Percentiles rank a stretch among this genome's conserved stretches.
These are phyloP conservation scores for Coprinellus aureogranulatus DNA, from an alignment of 768 basidiomycete genomes.

Conservation along the genomic window DNA sequence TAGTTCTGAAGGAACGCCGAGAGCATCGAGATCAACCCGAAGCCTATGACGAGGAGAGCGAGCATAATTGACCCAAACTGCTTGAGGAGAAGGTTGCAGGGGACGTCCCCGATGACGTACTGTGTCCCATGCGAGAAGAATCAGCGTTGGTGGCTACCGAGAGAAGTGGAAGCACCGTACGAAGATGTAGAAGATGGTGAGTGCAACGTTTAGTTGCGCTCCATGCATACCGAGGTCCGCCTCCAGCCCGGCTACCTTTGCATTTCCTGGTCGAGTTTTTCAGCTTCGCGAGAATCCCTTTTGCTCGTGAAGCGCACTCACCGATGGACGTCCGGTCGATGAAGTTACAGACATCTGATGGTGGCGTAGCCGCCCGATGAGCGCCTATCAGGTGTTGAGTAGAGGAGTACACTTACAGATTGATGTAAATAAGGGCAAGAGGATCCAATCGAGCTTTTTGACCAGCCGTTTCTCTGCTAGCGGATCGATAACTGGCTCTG, in stretches of 20 bases:
- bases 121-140: slow-evolving; percentile 11
- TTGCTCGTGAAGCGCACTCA: slow-evolving; percentile 1
- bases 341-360: slow-evolving; percentile 35
- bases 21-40: slow-evolving; percentile 35
- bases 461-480: slow-evolving; percentile 32
- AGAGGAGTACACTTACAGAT: slow-evolving; percentile 29
- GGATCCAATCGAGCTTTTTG: slow-evolving; percentile 31
- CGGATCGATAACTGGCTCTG: slow-evolving; percentile 23
- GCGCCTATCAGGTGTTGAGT: not conserved
- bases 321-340: slow-evolving; percentile 27
- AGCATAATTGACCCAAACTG: slow-evolving; percentile 46
- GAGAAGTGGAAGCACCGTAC: slow-evolving; percentile 19
- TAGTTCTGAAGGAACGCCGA: slow-evolving; percentile 39
- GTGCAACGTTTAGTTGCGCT: slow-evolving; percentile 38
- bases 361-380: not conserved
- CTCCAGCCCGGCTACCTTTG: slow-evolving; percentile 31
- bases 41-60: slow-evolving; percentile 36
- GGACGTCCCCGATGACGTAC: slow-evolving; percentile 47
- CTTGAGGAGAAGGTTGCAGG: slow-evolving; percentile 43
- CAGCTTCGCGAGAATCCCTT: slow-evolving; percentile 1
- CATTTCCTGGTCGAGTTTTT: slow-evolving; percentile 17
- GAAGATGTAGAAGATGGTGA: slow-evolving; percentile 41
- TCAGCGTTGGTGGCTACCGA: not conserved
- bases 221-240: slow-evolving; percentile 40
- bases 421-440: slow-evolving; percentile 38